Evolutionary conservation across 2,329 filamentous ascomycete genomes (phyloP).

Genomic region (Parafenestella ontariensis): DNA sequence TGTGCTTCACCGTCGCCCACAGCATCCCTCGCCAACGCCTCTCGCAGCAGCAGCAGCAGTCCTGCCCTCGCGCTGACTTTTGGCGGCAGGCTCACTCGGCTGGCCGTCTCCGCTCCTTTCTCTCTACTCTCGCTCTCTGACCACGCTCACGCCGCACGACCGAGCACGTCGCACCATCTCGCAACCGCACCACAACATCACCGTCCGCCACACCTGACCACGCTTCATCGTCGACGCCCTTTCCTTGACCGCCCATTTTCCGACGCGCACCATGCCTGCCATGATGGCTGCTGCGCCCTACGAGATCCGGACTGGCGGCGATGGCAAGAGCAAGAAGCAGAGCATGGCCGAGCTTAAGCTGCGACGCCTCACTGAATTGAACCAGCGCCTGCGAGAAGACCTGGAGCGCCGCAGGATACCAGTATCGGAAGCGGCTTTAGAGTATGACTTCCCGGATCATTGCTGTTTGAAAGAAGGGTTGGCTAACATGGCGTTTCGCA

Average conservation of each 20-base stretch:
- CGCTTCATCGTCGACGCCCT: slow-evolving; percentile 21
- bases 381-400: slow-evolving; percentile 94
- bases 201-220: slow-evolving; percentile 32
- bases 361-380: slow-evolving; percentile 93
- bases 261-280: slow-evolving; percentile 34
- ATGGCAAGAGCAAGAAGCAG: slow-evolving; percentile 91
- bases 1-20: slow-evolving; percentile 26
- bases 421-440: slow-evolving; percentile 83
- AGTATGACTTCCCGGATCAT: slow-evolving; percentile 44
- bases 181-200: slow-evolving; percentile 22
- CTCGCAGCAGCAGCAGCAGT: slow-evolving; percentile 31
- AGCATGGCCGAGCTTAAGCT: slow-evolving; percentile 99
- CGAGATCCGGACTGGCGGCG: slow-evolving; percentile 70
- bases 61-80: slow-evolving; percentile 34
- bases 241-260: slow-evolving; percentile 18
- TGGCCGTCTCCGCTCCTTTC: slow-evolving; percentile 46
- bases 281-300: slow-evolving; percentile 68
- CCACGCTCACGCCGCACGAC: slow-evolving; percentile 29
- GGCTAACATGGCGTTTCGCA: slow-evolving; percentile 53
- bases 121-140: slow-evolving; percentile 30
- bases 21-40: slow-evolving; percentile 30
- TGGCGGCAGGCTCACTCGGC: slow-evolving; percentile 35
- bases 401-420: slow-evolving; percentile 94
- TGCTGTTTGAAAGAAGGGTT: background rate
- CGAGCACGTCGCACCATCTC: slow-evolving; percentile 43